Conservation (phyloP, 2,329 filamentous ascomycete species). For the Daldinia eschscholtzii region DNA sequence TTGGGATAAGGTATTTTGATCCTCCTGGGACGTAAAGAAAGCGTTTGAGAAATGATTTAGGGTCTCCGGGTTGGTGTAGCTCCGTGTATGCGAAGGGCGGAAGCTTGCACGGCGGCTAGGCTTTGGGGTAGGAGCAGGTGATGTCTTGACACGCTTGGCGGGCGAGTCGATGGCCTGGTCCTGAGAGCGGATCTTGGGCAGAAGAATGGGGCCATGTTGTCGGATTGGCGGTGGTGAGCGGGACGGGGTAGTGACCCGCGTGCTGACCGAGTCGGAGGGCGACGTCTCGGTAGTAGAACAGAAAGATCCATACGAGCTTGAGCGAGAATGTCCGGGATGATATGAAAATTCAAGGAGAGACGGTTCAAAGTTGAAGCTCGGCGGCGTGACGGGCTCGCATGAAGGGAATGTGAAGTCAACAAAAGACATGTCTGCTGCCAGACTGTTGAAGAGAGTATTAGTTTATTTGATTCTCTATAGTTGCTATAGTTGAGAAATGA, state of each 20-base stretch:
- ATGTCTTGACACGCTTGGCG: constrained; percentile 70
- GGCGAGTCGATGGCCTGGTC: constrained; percentile 77
- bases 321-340: constrained; percentile 69
- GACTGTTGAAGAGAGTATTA: constrained; percentile 59
- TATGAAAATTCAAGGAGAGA: constrained; percentile 68
- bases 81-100: constrained; percentile 66
- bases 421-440: constrained; percentile 72
- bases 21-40: constrained; percentile 55
- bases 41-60: constrained; percentile 58
- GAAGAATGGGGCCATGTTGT: constrained; percentile 81
- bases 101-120: constrained; percentile 52
- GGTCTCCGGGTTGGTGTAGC: constrained; percentile 73
- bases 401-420: constrained; percentile 71
- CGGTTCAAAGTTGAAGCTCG: constrained; percentile 68
- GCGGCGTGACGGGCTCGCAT: constrained; percentile 65
- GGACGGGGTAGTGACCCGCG: constrained; percentile 75
- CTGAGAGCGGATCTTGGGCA: constrained; percentile 88
- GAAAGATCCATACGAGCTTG: constrained; percentile 74
- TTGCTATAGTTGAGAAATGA: constrained; percentile 13
- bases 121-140: constrained; percentile 58
- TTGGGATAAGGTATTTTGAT: constrained; percentile 53
- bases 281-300: constrained; percentile 75
- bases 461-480: constrained; percentile 41
- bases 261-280: constrained; percentile 74
- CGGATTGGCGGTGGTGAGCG: constrained; percentile 76